Evolutionary conservation across 1,284 basidiomycete genomes (phyloP), one percentile per base, ranked within the genome.

Genomic region (Irpex sp.): DNA sequence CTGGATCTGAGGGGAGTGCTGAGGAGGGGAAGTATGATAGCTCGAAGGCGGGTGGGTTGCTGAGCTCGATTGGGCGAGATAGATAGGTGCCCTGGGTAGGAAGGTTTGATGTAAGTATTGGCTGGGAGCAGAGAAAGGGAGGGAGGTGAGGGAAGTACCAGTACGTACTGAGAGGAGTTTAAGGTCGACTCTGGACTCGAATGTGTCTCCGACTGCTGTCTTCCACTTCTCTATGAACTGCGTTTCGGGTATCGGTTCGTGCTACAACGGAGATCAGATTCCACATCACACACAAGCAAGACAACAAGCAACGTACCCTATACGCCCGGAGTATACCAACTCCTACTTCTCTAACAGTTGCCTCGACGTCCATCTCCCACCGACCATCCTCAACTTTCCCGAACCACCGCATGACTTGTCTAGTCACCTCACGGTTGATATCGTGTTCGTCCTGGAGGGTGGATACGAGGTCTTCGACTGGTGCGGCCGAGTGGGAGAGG

Each of bases 51-150:
- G 28, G 74, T 64, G 63, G 72, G 66, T 36, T 71, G 61, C n/a
- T 69, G 68, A 10, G 71, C 64, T 10, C 76, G 72, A 28, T 16
- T 4, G 18, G 10, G 9, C 52, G 52, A 2, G 75, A 67, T 52
- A 94, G 78, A 72, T 85, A 91, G 73, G 91, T 89, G 53, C 91
- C 92, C 90, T 91, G n/a, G n/a, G n/a, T n/a, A n/a, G n/a, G n/a
- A n/a, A n/a, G n/a, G n/a, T n/a, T n/a, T n/a, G n/a, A n/a, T n/a
- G n/a, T n/a, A n/a, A n/a, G n/a, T n/a, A n/a, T n/a, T n/a, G n/a
- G n/a, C n/a, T n/a, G n/a, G n/a, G n/a, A n/a, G n/a, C n/a, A n/a
- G n/a, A n/a, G n/a, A n/a, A n/a, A n/a, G n/a, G n/a, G n/a, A n/a
- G n/a, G n/a, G n/a, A n/a, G n/a, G n/a, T n/a, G n/a, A n/a, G n/a